Evolutionary conservation across 257 asterid genomes (phyloP), one percentile per base, ranked within the genome.

Genomic region (Agastache rugosa): DNA sequence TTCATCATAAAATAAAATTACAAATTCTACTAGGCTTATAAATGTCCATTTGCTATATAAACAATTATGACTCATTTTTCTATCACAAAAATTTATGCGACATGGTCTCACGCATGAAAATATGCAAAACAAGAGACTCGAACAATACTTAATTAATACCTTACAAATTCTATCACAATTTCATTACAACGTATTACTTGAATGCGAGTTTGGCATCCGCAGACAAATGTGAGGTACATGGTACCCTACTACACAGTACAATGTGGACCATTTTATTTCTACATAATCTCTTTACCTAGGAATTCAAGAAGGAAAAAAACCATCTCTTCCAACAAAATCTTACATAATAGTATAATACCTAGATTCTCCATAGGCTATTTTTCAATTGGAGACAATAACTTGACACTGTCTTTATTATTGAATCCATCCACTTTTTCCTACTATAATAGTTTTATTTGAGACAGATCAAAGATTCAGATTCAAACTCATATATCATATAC

Each of bases 161-260:
- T 39, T 39, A 48, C 20, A 48, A 14, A 48, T 48, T 48, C 9
- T 48, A 9, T 39, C 3, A 9, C 12, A 39, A 39, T 8, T 39
- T 39, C 12, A 39, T 8, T 39, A 39, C 11, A 39, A 39, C 8
- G 0, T 39, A 5, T 8, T 39, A 9, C 2, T 39, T 39, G 41
- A 27, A 27, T 29, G 31, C 9, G 9, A 6, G 39, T 10, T 48
- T n/a, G 45, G 14, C 19, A 51, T 50, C 5, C 50, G 37, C 37
- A 37, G 72, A 69, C 67, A 44, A n/a, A 25, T 14, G 45, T 63
- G 34, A 70, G 14, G 81, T 61, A 70, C 61, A 70, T 16, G 31
- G 44, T 71, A 51, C 39, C 60, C 61, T 20, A 56, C 15, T 23
- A 15, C 2, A 58, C 22, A 31, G 22, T 34, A 19, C 27, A 45